These are phyloP conservation scores for Aspergillus latus DNA, from an alignment of 2,329 filamentous ascomycete genomes.

Conservation along the genomic window DNA sequence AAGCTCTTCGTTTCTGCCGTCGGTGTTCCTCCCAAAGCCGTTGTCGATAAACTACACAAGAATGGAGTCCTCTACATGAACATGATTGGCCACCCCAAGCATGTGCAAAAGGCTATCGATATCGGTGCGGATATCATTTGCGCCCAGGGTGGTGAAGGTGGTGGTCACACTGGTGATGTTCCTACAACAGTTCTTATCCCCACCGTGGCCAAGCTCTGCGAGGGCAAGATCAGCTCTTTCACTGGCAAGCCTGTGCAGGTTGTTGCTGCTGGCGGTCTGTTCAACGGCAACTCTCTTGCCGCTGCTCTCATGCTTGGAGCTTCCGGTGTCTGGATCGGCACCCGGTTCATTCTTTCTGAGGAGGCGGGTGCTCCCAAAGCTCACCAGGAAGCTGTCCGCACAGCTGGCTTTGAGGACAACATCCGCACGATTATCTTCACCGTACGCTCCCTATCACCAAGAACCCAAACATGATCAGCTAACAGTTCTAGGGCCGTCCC, in stretches of 20 bases:
- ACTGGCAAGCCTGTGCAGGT: conserved; percentile 87
- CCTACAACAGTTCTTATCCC: conserved; percentile 92
- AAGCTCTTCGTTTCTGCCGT: conserved; percentile 96
- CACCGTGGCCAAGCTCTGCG: conserved; percentile 77
- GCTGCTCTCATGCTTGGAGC: conserved; percentile 92
- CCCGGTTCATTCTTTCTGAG: conserved; percentile 88
- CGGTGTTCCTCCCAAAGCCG: conserved; percentile 82
- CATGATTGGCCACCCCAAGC: conserved; percentile 99
- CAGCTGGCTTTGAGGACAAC: conserved; percentile 91
- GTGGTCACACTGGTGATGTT: conserved; percentile 92
- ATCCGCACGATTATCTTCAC: conserved; percentile 98
- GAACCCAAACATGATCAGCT: conserved; percentile 8
- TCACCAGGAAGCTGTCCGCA: conserved; percentile 93
- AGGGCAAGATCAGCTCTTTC: conserved; percentile 79
- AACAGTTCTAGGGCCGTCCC: conserved; percentile 65
- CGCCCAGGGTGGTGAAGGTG: conserved; percentile 95
- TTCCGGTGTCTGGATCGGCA: conserved; percentile 92
- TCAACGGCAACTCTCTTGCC: conserved; percentile 86
- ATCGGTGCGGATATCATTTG: conserved; percentile 95
- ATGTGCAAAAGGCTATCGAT: conserved; percentile 93
- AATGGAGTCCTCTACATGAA: conserved; percentile 96
- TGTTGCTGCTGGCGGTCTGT: conserved; percentile 89
- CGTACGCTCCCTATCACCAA: conserved; percentile 30
- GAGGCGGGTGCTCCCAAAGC: conserved; percentile 91
- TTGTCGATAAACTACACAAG: conserved; percentile 88